Evolutionary conservation across 192 early-diverging fungal species (phyloP), one percentile per base, ranked within the genome.

Genomic region (Entomortierella lignicola): DNA sequence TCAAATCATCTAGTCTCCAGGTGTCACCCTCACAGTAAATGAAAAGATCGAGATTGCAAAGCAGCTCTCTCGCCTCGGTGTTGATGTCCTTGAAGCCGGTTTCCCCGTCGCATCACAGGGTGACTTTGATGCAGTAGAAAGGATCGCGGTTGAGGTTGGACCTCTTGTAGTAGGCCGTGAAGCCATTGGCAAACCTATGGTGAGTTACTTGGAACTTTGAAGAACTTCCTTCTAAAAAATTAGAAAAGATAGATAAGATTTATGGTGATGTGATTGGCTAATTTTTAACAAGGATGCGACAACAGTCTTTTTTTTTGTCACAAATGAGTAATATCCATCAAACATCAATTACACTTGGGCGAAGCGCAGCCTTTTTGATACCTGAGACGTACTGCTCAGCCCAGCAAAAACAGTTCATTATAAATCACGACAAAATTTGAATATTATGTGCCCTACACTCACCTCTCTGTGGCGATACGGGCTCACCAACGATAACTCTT

Each of bases 11-110:
- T 84, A 98, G 92, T 97, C 96, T 55, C 97, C 97, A 1, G 97
- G 97, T 66, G 96, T 97, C 27, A 99, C 95, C 37, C 87, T 99
- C 25, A 97, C 91, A 70, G 87, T 89, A 0, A 91, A 92, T 31
- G 97, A 99, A 85, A 99, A 99, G 87, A 84, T 99, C 44, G 93
- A 94, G 80, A 97, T 99, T 61, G 97, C 97, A 7, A 92, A 89
- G 65, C 92, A 96, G 81, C 89, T 99, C 23, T 95, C 97, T n/a
- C 84, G 87, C 52, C 90, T 99, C 32, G 97, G 97, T 55, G 96
- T 99, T 55, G 94, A 99, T 82, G 90, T 99, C 8, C 90, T 96
- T 77, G 97, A 99, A 73, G 97, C 97, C 8, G 97, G 97, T 6
- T 99, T 97, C 81, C 97, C 97, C 0, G 90, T 97, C 47, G 96